A percentile compares a stretch with the other conserved stretches of the same genome.
These are phyloP conservation scores for Rhizophagus prolifer DNA, from an alignment of 192 early-diverging fungal species.

Conservation along the genomic window DNA sequence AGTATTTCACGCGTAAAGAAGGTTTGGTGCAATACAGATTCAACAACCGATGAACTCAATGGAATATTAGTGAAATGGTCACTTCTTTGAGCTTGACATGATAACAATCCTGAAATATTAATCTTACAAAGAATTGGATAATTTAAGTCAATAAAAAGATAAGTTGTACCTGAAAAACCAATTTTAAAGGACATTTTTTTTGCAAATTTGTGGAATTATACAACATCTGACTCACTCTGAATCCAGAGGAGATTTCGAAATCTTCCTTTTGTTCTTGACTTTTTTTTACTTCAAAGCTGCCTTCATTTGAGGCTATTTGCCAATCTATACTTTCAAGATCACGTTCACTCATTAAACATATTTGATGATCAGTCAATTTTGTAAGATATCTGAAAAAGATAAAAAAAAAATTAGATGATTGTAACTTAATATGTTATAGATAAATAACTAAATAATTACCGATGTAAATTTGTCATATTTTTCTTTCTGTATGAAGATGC, in stretches of 20 bases:
- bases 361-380: slow-evolving; percentile 24
- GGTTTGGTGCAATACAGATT: slow-evolving; percentile 22
- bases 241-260: slow-evolving; percentile 18
- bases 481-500: slow-evolving; percentile 27
- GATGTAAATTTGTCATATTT: slow-evolving; percentile 31
- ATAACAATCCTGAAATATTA: not conserved
- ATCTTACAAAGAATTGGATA: not conserved
- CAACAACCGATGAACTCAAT: slow-evolving; percentile 8
- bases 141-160: no score
- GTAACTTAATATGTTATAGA: not conserved
- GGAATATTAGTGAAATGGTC: not conserved
- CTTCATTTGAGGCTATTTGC: not conserved
- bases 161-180: no score
- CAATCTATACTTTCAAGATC: slow-evolving; percentile 19
- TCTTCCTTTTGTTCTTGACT: slow-evolving; percentile 23
- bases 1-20: slow-evolving; percentile 12
- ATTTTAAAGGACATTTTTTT: no score
- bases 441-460: not conserved
- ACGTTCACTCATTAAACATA: slow-evolving; percentile 11
- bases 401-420: not conserved
- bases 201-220: no score
- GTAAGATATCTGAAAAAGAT: slow-evolving; percentile 20
- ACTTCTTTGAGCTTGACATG: not conserved
- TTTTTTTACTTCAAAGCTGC: slow-evolving; percentile 12
- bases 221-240: not conserved